Evolutionary conservation across 768 basidiomycete species (phyloP), one percentile per base, ranked within the genome.

Genomic region (Saitozyma sp.): DNA sequence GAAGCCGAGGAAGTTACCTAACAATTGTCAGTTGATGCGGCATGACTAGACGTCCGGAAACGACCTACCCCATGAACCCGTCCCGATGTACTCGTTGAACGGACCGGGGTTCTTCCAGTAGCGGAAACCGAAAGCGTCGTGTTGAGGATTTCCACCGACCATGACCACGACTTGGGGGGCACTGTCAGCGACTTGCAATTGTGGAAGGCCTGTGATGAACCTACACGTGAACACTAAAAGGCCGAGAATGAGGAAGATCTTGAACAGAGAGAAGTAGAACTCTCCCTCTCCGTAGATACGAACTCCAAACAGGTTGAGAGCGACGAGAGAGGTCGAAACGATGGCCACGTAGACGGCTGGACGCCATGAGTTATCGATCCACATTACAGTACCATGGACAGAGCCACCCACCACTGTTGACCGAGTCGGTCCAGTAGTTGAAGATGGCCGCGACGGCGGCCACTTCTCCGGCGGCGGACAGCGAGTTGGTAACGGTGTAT

Each of bases 141-240:
- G 83, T 29, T 82, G 64, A 2, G 85, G 86, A 70, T 86, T 86
- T 8, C 85, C 86, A 13, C 86, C 86, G 9, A 85, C 82, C 86
- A 86, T 86, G 13, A 29, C 29, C 29, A 29, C 29, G 29, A 29
- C 29, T 29, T n/a, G n/a, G n/a, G n/a, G 29, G 5, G 29, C 5
- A 2, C 29, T 29, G 29, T 29, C 29, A 29, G 29, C 29, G 5
- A 29, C 29, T 29, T 2, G 2, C 2, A 29, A 29, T 29, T 29
- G 5, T 29, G 29, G 2, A 29, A 29, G 29, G 5, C 29, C 2
- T 29, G 84, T 84, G 41, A 86, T 74, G 60, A 86, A 29, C 29
- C 29, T 29, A 29, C 29, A 85, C 4, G 86, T 86, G 70, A 85
- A 86, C 10, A 73, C 59, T 59, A 85, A 83, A 9, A 86, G 70